Conservation (phyloP, 2,329 filamentous ascomycete species). For the Pseudopyrenochaeta lycopersici region DNA sequence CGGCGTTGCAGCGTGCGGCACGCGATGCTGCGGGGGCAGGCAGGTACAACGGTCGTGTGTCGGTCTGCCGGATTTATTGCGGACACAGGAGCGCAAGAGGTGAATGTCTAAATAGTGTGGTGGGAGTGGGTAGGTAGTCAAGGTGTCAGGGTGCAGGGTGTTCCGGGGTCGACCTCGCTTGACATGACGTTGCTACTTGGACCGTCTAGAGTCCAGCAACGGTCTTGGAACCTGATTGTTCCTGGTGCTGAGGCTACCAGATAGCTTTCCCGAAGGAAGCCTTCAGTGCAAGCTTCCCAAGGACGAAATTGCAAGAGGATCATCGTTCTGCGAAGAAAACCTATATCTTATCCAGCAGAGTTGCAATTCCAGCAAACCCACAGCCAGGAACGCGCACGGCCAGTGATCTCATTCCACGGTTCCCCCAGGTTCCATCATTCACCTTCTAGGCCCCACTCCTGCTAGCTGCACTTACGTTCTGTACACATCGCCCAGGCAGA, state of each 20-base stretch:
- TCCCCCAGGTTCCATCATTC: conserved; percentile 21
- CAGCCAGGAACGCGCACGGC: neutral
- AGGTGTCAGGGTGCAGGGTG: conserved; percentile 8
- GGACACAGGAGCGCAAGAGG: conserved; percentile 6
- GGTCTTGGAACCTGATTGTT: conserved; percentile 16
- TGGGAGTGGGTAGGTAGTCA: conserved; percentile 13
- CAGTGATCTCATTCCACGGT: conserved; percentile 19
- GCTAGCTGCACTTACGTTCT: conserved; percentile 7
- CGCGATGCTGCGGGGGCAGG: conserved; percentile 19
- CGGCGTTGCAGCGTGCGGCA: conserved; percentile 20
- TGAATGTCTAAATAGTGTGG: conserved; percentile 8
- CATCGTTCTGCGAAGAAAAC: neutral
- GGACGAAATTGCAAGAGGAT: neutral
- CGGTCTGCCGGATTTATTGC: neutral
- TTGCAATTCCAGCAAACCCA: neutral
- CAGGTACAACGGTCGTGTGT: conserved; percentile 10
- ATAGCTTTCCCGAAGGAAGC: neutral
- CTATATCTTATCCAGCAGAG: neutral
- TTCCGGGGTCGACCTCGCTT: conserved; percentile 10
- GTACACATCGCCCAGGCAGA: neutral
- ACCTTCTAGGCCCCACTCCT: conserved; percentile 21
- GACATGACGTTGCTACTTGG: conserved; percentile 24
- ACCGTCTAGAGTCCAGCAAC: conserved; percentile 18
- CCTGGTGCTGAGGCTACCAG: neutral
- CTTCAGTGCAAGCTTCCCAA: neutral